phyloP scores from a whole-genome alignment of 2,329 filamentous ascomycete species.

The Ophiostoma ulmi region DNA sequence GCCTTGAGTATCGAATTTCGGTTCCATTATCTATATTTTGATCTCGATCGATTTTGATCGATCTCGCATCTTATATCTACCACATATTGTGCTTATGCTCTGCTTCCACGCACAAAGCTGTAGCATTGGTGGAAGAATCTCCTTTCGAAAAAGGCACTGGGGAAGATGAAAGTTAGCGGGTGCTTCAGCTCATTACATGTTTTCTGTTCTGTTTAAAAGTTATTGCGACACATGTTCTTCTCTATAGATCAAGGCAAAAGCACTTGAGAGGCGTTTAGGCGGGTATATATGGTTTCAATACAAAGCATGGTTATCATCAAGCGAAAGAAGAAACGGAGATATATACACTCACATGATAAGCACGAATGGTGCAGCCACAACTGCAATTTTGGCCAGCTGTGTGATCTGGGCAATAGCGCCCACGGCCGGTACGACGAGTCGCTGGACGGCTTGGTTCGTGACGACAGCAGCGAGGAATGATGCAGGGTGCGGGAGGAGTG shows the following conservation, averaged over 20 bases:
- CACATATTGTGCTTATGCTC: constrained; percentile 6
- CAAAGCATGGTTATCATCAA: constrained; percentile 16
- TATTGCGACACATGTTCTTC: constrained; percentile 1
- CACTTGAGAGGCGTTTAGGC: constrained; percentile 16
- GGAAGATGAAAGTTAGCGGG: constrained; percentile 17
- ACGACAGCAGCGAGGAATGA: constrained; percentile 43
- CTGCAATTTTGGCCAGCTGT: constrained; percentile 46
- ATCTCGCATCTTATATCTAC: background rate
- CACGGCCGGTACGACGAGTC: constrained; percentile 30
- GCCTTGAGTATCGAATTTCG: background rate
- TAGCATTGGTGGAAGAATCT: constrained; percentile 50
- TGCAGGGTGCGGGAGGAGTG: constrained; percentile 42
- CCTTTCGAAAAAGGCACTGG: constrained; percentile 51
- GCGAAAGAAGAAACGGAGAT: background rate
- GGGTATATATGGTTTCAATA: constrained; percentile 12
- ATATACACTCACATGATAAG: constrained; percentile 53
- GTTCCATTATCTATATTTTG: background rate
- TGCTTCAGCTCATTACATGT: background rate
- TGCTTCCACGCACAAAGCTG: constrained; percentile 24
- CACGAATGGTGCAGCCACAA: constrained; percentile 48
- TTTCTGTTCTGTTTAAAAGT: constrained; percentile 13
- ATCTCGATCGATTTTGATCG: background rate
- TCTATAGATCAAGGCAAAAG: constrained; percentile 16
- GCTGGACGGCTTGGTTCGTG: constrained; percentile 41
- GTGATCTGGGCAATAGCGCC: constrained; percentile 36